These are phyloP conservation scores for Pythium sp. DNA, from an alignment of 352 stramenopile genomes.

Conservation along the genomic window DNA sequence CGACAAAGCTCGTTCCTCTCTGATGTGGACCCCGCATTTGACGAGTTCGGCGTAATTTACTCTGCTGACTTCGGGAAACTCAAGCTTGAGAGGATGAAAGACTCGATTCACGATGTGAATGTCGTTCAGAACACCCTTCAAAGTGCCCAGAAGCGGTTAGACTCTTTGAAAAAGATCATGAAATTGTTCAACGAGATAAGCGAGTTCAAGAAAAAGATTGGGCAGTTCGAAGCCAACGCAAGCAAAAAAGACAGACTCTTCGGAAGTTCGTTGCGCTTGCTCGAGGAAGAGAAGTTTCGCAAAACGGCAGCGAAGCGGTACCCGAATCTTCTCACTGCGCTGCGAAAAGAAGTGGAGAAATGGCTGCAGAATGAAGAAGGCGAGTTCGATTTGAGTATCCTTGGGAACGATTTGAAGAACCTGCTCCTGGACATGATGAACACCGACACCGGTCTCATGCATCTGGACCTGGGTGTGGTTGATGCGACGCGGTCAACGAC, in stretches of 20 bases:
- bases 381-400: slow-evolving; percentile 68
- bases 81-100: slow-evolving; percentile 41
- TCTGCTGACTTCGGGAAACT: slow-evolving; percentile 37
- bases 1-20: slow-evolving; percentile 49
- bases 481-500: slow-evolving; percentile 32
- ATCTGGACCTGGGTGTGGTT: slow-evolving; percentile 64
- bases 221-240: slow-evolving; percentile 63
- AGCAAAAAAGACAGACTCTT: slow-evolving; percentile 75
- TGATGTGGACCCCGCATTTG: slow-evolving; percentile 51
- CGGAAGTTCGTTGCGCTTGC: slow-evolving; percentile 62
- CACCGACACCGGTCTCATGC: slow-evolving; percentile 79
- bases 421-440: slow-evolving; percentile 81
- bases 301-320: slow-evolving; percentile 74
- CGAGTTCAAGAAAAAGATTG: slow-evolving; percentile 76
- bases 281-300: slow-evolving; percentile 78
- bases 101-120: slow-evolving; percentile 40
- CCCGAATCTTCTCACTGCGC: slow-evolving; percentile 38
- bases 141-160: slow-evolving; percentile 53
- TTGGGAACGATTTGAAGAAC: slow-evolving; percentile 72
- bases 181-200: slow-evolving; percentile 63
- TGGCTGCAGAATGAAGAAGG: slow-evolving; percentile 71
- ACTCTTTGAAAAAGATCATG: slow-evolving; percentile 81
- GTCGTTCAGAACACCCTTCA: slow-evolving; percentile 46
- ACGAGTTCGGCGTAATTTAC: slow-evolving; percentile 37
- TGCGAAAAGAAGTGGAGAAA: slow-evolving; percentile 69